Base-by-base conservation (phyloP, 2,329 filamentous ascomycete species). In the Fusarium guadeloupense region DNA sequence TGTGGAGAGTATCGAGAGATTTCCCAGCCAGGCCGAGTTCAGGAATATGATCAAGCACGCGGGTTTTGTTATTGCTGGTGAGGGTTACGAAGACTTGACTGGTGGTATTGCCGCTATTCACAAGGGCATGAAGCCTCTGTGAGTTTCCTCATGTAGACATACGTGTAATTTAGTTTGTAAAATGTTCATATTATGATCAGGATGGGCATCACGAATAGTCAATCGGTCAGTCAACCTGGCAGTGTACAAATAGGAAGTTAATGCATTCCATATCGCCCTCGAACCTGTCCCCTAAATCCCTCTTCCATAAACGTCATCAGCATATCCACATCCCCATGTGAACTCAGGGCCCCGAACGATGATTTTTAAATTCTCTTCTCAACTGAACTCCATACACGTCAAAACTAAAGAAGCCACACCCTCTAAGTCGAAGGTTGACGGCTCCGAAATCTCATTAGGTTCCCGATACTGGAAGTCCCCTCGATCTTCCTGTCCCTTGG, bases 81-180 rank as follows among this genome's bases (percentile, higher is more conserved):
- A 86, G 46, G 92, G 91, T 0, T 99, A 91, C 78, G 93, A 98
- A 80, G 89, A 99, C 75, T 76, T 99, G 72, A 97, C 92, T 0
- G 89, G 91, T 37, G 95, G 95, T 0, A 93, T 99, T 73, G 95
- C 95, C 5, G 93, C 93, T 47, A 96, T 99, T 64, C 96, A 99
- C 74, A 97, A 93, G 81, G 95, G 94, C 9, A 89, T 99, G 71
- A 99, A 99, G 82, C 93, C 86, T 6, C 58, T 85, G 42, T 76
- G 59, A 67, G 38, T 16, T 33, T 21, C 30, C 26, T 26, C 19
- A 52, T 39, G n/a, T 48, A 52, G 8, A 58, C 34, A 39, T 50
- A 59, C 42, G 45, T 71, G 65, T 68, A 70, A 58, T 61, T 54
- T 63, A 67, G 50, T 56, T 34, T 61, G 55, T 62, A 62, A 46